Evolutionary conservation across 208 protist genomes (phyloP).

Genomic region (Wallacemonas rigidus): DNA sequence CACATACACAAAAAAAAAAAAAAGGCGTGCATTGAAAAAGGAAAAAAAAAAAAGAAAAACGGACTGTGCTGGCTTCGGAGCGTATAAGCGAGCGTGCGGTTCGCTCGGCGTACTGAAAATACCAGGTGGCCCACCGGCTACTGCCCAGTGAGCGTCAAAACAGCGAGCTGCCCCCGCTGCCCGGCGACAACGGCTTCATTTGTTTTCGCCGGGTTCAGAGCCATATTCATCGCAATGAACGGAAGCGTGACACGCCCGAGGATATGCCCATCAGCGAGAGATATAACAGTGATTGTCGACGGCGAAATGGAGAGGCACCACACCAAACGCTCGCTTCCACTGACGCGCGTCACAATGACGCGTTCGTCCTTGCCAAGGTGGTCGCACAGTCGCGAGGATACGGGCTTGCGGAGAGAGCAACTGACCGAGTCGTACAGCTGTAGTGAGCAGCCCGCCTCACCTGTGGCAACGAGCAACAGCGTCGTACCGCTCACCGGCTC

Average conservation of each 20-base stretch:
- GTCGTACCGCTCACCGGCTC: constrained; percentile 57
- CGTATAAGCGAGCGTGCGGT: too few relatives aligned
- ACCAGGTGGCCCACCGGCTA: neutral
- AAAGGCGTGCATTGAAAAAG: too few relatives aligned
- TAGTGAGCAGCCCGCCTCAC: constrained; percentile 39
- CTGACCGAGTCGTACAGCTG: constrained; percentile 71
- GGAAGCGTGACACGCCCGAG: constrained; percentile 37
- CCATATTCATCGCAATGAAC: constrained; percentile 37
- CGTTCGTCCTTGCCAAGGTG: constrained; percentile 26
- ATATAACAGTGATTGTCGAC: constrained; percentile 38
- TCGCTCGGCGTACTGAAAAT: too few relatives aligned
- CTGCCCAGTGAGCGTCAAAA: neutral
- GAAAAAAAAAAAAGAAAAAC: too few relatives aligned
- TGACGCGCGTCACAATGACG: constrained; percentile 38
- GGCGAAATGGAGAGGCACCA: constrained; percentile 58
- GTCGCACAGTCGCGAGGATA: constrained; percentile 32
- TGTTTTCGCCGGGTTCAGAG: constrained; percentile 17
- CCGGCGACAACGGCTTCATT: constrained; percentile 36
- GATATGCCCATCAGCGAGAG: constrained; percentile 33
- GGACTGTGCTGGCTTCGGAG: too few relatives aligned
- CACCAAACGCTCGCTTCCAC: constrained; percentile 30
- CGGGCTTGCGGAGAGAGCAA: constrained; percentile 31
- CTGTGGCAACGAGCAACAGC: constrained; percentile 63
- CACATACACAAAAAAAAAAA: too few relatives aligned
- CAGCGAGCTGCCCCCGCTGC: constrained; percentile 11